Percentiles rank a stretch among this genome's conserved stretches.
phyloP scores from a whole-genome alignment of 2,329 filamentous ascomycete genomes.

The Paramyrothecium sp. region DNA sequence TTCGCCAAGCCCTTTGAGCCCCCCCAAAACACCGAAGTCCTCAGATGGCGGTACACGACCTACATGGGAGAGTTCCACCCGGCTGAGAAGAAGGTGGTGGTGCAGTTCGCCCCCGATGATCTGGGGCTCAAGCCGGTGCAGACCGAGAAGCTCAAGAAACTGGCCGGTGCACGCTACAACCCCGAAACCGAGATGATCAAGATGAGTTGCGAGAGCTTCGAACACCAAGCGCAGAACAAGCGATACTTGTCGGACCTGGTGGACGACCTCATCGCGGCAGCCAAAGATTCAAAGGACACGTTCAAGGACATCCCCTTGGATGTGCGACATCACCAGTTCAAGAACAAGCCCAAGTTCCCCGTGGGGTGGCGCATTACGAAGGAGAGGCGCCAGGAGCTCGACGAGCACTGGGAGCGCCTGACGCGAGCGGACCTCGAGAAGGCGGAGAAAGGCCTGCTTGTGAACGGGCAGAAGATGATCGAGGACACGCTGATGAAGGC shows the following conservation, averaged over 20 bases:
- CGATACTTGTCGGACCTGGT: conserved; percentile 84
- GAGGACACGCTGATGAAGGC: conserved; percentile 32
- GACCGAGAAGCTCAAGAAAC: conserved; percentile 79
- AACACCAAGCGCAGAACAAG: conserved; percentile 94
- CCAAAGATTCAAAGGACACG: conserved; percentile 74
- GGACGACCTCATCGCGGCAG: conserved; percentile 68
- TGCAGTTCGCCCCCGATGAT: conserved; percentile 80
- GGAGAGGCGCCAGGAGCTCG: conserved; percentile 64
- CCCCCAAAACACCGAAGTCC: conserved; percentile 64
- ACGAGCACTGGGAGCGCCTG: conserved; percentile 53
- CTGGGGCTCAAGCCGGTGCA: conserved; percentile 68
- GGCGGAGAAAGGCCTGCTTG: conserved; percentile 50
- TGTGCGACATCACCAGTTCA: conserved; percentile 77
- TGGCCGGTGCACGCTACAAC: conserved; percentile 84
- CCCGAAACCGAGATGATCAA: conserved; percentile 77
- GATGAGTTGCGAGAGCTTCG: conserved; percentile 88
- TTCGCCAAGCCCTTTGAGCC: conserved; percentile 78
- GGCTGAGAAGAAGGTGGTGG: conserved; percentile 87
- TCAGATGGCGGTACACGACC: conserved; percentile 94
- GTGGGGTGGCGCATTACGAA: conserved; percentile 78
- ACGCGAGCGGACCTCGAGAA: conserved; percentile 53
- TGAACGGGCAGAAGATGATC: conserved; percentile 57
- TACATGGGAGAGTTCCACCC: conserved; percentile 96
- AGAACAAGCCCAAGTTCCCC: conserved; percentile 70
- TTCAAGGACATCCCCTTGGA: conserved; percentile 91